phyloP scores from a whole-genome alignment of 805 yeast genomes.

The Saturnispora besseyi region DNA sequence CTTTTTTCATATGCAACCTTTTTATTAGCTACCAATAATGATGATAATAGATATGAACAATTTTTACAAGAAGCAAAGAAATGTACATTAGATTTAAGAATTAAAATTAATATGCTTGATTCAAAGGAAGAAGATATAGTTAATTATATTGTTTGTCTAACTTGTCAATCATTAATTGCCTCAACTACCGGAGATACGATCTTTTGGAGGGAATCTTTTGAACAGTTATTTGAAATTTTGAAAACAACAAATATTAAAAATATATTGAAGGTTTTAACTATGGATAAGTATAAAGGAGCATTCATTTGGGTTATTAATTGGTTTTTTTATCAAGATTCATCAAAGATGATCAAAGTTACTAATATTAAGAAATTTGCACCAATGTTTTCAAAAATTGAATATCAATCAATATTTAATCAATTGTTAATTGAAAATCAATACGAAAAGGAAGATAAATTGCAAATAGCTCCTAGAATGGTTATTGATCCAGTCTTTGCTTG shows the following conservation, averaged over 20 bases:
- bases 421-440: neutral
- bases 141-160: slow-evolving; percentile 13
- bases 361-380: slow-evolving; percentile 17
- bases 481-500: slow-evolving; percentile 16
- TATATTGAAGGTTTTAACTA: slow-evolving; percentile 8
- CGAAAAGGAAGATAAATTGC: neutral
- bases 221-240: slow-evolving; percentile 11
- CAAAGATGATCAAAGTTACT: slow-evolving; percentile 17
- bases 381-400: slow-evolving; percentile 17
- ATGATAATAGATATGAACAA: slow-evolving; percentile 1
- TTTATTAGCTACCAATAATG: slow-evolving; percentile 9
- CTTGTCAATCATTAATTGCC: slow-evolving; percentile 15
- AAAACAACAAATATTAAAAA: slow-evolving; percentile 12
- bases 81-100: neutral
- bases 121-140: slow-evolving; percentile 10
- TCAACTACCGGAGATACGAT: slow-evolving; percentile 15
- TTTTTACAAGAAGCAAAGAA: slow-evolving; percentile 9
- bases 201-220: slow-evolving; percentile 19
- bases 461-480: neutral
- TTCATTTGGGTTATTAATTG: slow-evolving; percentile 16
- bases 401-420: slow-evolving; percentile 10
- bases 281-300: slow-evolving; percentile 7
- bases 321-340: slow-evolving; percentile 21
- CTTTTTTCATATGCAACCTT: slow-evolving; percentile 14
- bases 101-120: neutral